phyloP scores from a whole-genome alignment of 1,284 basidiomycete species.

The Somion occarium region DNA sequence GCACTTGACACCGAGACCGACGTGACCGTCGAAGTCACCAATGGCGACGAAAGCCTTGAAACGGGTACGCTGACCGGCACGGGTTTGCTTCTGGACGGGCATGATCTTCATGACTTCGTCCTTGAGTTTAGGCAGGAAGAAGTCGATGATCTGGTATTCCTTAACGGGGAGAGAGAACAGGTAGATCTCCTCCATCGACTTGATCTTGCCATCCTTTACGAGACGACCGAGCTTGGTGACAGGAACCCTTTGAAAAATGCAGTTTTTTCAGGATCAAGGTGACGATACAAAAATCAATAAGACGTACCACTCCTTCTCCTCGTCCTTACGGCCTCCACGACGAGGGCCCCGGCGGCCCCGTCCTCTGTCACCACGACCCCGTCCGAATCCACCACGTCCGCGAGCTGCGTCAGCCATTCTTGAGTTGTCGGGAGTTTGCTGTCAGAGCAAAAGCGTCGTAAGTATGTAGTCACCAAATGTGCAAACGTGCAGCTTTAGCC shows the following conservation, averaged over 20 bases:
- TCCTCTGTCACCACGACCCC: slow-evolving; percentile 83
- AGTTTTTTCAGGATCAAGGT: not conserved
- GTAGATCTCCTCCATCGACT: slow-evolving; percentile 99
- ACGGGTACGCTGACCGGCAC: slow-evolving; percentile 98
- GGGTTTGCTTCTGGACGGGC: slow-evolving; percentile 99
- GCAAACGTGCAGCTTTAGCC: not conserved
- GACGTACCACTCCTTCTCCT: slow-evolving; percentile 98
- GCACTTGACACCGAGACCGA: slow-evolving; percentile 99
- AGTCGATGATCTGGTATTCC: slow-evolving; percentile 97
- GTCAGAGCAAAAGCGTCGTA: not conserved
- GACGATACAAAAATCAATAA: not conserved
- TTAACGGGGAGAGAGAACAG: slow-evolving; percentile 99
- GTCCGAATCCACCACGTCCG: slow-evolving; percentile 84
- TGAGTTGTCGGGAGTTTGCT: slow-evolving; percentile 21
- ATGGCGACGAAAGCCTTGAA: slow-evolving; percentile 99
- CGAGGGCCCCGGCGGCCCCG: slow-evolving; percentile 88
- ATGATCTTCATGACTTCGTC: slow-evolving; percentile 99
- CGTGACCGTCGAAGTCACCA: slow-evolving; percentile 97
- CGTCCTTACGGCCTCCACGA: slow-evolving; percentile 95
- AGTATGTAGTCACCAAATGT: not conserved
- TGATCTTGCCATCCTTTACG: slow-evolving; percentile 99
- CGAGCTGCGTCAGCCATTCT: slow-evolving; percentile 72
- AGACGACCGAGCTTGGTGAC: slow-evolving; percentile 99
- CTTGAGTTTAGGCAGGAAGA: slow-evolving; percentile 96
- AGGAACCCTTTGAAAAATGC: slow-evolving; percentile 65